phyloP scores from a whole-genome alignment of 2,329 filamentous ascomycete genomes.

The Tolypocladium endophyticum region DNA sequence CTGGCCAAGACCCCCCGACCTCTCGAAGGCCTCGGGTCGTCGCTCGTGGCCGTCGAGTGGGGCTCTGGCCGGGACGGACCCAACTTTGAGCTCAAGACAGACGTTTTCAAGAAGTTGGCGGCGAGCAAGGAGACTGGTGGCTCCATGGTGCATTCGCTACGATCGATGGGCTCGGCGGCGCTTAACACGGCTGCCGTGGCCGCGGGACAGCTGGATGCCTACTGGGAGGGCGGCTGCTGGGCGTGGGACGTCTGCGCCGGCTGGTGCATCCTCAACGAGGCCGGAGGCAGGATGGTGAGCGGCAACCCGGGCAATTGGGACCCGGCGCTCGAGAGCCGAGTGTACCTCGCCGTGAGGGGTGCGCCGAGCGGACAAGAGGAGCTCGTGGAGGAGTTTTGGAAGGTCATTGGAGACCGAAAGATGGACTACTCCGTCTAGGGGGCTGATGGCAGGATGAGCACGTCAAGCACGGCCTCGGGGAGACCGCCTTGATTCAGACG shows the following conservation, averaged over 20 bases:
- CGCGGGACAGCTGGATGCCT: slow-evolving; percentile 59
- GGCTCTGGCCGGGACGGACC: slow-evolving; percentile 56
- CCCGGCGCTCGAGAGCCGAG: slow-evolving; percentile 45
- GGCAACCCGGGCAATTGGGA: slow-evolving; percentile 66
- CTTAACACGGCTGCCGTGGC: slow-evolving; percentile 67
- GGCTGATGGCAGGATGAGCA: neutral
- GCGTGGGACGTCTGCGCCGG: slow-evolving; percentile 79
- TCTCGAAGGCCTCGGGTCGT: slow-evolving; percentile 47
- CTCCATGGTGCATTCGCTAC: slow-evolving; percentile 65
- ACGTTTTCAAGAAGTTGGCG: slow-evolving; percentile 53
- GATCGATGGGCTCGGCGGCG: slow-evolving; percentile 63
- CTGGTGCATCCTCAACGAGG: slow-evolving; percentile 66
- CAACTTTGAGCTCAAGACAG: slow-evolving; percentile 60
- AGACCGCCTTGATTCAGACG: neutral
- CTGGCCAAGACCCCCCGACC: slow-evolving; percentile 38
- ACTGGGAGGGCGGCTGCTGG: slow-evolving; percentile 80
- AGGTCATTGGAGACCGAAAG: slow-evolving; percentile 41
- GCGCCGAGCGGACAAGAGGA: slow-evolving; percentile 49
- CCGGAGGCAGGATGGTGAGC: slow-evolving; percentile 61
- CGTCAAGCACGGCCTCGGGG: neutral
- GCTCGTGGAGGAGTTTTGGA: slow-evolving; percentile 56
- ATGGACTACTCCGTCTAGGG: slow-evolving; percentile 33
- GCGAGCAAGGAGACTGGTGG: slow-evolving; percentile 51
- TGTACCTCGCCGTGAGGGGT: slow-evolving; percentile 53
- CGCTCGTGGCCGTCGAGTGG: slow-evolving; percentile 65